Conservation (phyloP, 345 rosid species). For the Eucalyptus regnans region DNA sequence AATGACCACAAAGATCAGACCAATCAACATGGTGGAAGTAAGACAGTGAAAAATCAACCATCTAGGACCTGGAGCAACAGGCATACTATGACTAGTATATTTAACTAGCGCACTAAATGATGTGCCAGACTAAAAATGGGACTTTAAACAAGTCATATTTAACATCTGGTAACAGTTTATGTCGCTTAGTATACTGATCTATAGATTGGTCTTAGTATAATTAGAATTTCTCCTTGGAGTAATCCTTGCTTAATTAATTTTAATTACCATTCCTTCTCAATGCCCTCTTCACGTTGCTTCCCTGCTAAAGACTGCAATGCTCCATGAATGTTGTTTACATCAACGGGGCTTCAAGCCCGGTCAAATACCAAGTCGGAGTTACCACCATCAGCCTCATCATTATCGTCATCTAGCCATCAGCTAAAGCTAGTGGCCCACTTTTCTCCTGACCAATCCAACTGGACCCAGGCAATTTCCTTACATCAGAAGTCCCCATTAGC, state of each 20-base stretch:
- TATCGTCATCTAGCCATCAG: background rate
- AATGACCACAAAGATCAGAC: background rate
- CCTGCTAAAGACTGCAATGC: background rate
- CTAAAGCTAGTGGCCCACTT: background rate
- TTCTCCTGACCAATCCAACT: constrained; percentile 30
- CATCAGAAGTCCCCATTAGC: constrained; percentile 27
- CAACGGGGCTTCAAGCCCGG: background rate
- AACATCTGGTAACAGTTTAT: background rate
- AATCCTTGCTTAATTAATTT: background rate
- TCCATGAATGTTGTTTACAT: background rate
- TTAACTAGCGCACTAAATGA: background rate
- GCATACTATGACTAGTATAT: background rate
- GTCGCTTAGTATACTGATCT: background rate
- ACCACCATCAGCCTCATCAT: background rate
- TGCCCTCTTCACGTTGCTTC: background rate
- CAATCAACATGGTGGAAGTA: background rate
- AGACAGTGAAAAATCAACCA: background rate
- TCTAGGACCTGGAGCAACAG: background rate
- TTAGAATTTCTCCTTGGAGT: background rate
- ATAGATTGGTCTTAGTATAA: background rate
- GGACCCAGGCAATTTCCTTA: constrained; percentile 43
- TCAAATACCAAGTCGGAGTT: background rate
- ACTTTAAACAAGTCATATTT: background rate
- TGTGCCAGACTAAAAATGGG: background rate
- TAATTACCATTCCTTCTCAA: background rate